A percentile compares a stretch with the other conserved stretches of the same genome.
Conservation (phyloP, 192 early-diverging fungal species). For the Dissophora ornata region DNA sequence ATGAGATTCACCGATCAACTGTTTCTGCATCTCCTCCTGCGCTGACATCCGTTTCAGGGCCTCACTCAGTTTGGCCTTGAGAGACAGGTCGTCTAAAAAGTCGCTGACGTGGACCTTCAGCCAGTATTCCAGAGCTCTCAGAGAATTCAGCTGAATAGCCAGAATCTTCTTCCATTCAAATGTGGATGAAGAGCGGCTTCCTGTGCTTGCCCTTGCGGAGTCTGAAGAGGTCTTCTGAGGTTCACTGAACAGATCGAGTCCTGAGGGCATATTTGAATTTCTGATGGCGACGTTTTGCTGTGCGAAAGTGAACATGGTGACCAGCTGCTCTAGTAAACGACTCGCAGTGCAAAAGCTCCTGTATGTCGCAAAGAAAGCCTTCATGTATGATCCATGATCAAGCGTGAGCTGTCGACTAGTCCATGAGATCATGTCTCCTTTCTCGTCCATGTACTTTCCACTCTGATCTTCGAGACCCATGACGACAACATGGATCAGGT, state of each 20-base stretch:
- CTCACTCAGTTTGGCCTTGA: conserved; percentile 54
- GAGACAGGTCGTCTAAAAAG: conserved; percentile 69
- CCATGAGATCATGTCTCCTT: conserved; percentile 50
- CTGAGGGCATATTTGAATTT: conserved; percentile 22
- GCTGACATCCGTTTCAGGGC: conserved; percentile 10
- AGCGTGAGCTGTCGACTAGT: conserved; percentile 41
- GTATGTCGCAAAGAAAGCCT: conserved; percentile 73
- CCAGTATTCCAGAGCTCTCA: conserved; percentile 75
- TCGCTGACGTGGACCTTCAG: conserved; percentile 67
- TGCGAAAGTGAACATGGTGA: conserved; percentile 53
- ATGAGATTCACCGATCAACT: conserved; percentile 5
- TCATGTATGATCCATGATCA: conserved; percentile 57
- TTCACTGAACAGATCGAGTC: conserved; percentile 52
- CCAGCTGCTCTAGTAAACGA: conserved; percentile 55
- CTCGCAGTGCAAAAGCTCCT: conserved; percentile 66
- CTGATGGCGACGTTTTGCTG: conserved; percentile 9
- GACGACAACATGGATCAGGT: conserved; percentile 67
- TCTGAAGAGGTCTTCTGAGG: conserved; percentile 28
- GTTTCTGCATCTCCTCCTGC: conserved; percentile 13
- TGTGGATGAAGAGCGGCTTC: conserved; percentile 1
- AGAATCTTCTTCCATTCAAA: conserved; percentile 53
- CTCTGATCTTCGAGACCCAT: conserved; percentile 63
- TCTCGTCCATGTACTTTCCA: conserved; percentile 58
- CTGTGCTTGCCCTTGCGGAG: not conserved
- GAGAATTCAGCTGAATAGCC: conserved; percentile 53